These are phyloP conservation scores for Kurtzmaniella natalensis DNA, from an alignment of 1,139 yeast genomes.

Conservation along the genomic window DNA sequence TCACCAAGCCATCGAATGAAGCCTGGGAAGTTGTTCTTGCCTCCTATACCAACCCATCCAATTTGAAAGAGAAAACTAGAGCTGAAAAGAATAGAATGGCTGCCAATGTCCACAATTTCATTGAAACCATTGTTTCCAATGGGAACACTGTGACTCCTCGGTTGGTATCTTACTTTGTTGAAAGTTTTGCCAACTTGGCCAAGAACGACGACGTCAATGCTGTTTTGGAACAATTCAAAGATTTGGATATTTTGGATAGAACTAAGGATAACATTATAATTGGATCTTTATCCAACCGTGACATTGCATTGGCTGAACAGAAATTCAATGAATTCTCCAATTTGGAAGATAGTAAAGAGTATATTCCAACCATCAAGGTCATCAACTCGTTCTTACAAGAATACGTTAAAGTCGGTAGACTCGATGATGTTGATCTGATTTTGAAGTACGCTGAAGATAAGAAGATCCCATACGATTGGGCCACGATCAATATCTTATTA, in stretches of 20 bases:
- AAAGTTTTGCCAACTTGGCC: conserved; percentile 34
- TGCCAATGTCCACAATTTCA: conserved; percentile 23
- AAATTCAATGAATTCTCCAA: conserved; percentile 21
- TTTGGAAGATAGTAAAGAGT: conserved; percentile 21
- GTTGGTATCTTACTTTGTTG: conserved; percentile 28
- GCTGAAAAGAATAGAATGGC: conserved; percentile 15
- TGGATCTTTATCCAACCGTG: conserved; percentile 29
- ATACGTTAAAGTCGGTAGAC: conserved; percentile 29
- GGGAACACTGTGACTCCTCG: conserved; percentile 25
- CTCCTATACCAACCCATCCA: conserved; percentile 32
- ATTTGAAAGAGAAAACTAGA: conserved; percentile 12
- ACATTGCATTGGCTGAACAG: conserved; percentile 31
- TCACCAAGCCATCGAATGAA: conserved; percentile 21
- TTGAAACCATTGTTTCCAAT: conserved; percentile 24
- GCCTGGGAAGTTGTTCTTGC: conserved; percentile 38
- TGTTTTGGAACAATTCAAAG: conserved; percentile 16
- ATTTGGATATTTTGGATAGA: conserved; percentile 22
- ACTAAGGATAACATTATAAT: conserved; percentile 34
- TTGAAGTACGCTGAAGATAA: conserved; percentile 32
- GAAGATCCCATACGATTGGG: conserved; percentile 55
- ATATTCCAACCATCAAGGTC: conserved; percentile 28
- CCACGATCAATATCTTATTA: conserved; percentile 62
- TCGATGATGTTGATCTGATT: conserved; percentile 36
- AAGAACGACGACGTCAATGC: conserved; percentile 24
- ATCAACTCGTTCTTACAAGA: conserved; percentile 35